These are phyloP conservation scores for Cyberlindnera xylosilytica DNA, from an alignment of 805 yeast genomes.

Conservation along the genomic window DNA sequence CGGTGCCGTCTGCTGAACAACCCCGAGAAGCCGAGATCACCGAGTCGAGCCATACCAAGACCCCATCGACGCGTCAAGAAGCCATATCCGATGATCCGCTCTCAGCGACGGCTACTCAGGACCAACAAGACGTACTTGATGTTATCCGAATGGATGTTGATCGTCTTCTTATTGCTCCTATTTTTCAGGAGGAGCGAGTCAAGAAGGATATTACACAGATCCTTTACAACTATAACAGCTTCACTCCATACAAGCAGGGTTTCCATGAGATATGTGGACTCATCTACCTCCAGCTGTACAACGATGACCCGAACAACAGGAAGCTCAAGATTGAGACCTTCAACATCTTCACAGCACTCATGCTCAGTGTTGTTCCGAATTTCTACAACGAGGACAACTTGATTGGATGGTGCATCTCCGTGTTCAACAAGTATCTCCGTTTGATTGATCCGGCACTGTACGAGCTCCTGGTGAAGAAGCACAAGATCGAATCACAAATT, in stretches of 20 bases:
- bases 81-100: slow-evolving; percentile 13
- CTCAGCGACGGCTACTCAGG: background rate
- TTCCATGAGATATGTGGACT: slow-evolving; percentile 50
- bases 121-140: slow-evolving; percentile 17
- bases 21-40: background rate
- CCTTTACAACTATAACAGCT: slow-evolving; percentile 24
- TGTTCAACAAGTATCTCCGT: slow-evolving; percentile 40
- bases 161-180: slow-evolving; percentile 25
- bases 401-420: slow-evolving; percentile 39
- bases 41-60: slow-evolving; percentile 7
- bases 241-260: slow-evolving; percentile 44
- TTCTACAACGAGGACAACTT: slow-evolving; percentile 41
- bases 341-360: slow-evolving; percentile 42
- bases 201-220: slow-evolving; percentile 24
- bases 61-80: slow-evolving; percentile 2
- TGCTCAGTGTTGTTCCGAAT: slow-evolving; percentile 40
- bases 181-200: slow-evolving; percentile 15
- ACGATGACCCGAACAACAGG: slow-evolving; percentile 30
- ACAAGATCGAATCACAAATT: slow-evolving; percentile 45
- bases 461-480: slow-evolving; percentile 40
- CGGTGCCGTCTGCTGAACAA: slow-evolving; percentile 9
- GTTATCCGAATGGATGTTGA: slow-evolving; percentile 28
- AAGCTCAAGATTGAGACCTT: slow-evolving; percentile 35
- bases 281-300: slow-evolving; percentile 38
- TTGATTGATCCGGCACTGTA: slow-evolving; percentile 46